Conservation (phyloP, 1,284 basidiomycete genomes). For the Ceratobasidium sp. region DNA sequence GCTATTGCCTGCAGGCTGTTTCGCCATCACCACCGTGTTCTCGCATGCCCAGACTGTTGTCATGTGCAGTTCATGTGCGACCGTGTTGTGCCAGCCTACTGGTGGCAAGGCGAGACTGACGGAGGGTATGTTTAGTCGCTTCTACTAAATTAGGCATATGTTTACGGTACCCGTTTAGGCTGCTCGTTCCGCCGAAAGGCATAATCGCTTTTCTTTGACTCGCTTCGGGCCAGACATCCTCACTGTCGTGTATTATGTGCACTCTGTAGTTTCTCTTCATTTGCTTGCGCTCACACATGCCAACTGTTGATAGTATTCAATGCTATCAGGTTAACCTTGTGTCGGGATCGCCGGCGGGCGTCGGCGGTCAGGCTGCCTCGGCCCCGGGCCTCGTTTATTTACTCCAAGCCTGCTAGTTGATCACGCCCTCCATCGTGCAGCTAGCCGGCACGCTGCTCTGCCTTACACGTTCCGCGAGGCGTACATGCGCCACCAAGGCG, state of each 20-base stretch:
- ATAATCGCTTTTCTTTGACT: constrained; percentile 59
- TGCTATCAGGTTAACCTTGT: constrained; percentile 34
- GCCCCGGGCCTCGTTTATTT: not conserved
- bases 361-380: constrained; percentile 1
- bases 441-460: not conserved
- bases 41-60: constrained; percentile 96
- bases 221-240: constrained; percentile 27
- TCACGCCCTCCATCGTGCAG: constrained; percentile 1
- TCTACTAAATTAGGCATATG: constrained; percentile 45
- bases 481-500: not conserved
- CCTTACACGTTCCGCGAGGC: constrained; percentile 17
- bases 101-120: constrained; percentile 99
- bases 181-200: constrained; percentile 90
- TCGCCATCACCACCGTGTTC: constrained; percentile 95
- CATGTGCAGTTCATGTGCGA: constrained; percentile 91
- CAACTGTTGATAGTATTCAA: constrained; percentile 26
- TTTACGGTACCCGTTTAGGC: constrained; percentile 59
- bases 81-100: constrained; percentile 97
- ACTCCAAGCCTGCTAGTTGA: not conserved
- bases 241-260: constrained; percentile 20
- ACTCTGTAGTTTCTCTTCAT: constrained; percentile 37
- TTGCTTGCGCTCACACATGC: constrained; percentile 39
- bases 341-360: not conserved
- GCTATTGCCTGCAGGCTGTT: constrained; percentile 72
- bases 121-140: constrained; percentile 80